Conservation (phyloP, 2,329 filamentous ascomycete species). For the Phoma sp. region DNA sequence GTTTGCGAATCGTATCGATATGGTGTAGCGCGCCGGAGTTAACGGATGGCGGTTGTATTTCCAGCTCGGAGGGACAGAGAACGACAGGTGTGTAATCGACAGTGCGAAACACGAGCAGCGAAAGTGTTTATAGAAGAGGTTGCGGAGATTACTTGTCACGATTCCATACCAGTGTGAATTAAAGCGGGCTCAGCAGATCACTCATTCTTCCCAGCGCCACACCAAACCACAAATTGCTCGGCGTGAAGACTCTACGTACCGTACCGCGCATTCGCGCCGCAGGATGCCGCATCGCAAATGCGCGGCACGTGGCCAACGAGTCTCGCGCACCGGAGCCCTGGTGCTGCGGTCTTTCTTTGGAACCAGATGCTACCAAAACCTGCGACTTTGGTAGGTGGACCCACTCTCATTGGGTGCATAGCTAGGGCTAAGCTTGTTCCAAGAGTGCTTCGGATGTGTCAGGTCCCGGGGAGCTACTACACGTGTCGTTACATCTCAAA, state of each 20-base stretch:
- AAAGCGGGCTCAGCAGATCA: conserved; percentile 14
- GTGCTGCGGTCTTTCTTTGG: conserved; percentile 10
- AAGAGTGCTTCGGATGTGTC: conserved; percentile 43
- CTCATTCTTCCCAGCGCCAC: conserved; percentile 7
- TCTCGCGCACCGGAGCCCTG: conserved; percentile 3
- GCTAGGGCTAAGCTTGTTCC: conserved; percentile 43
- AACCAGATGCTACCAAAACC: conserved; percentile 1
- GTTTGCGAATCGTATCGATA: conserved; percentile 12
- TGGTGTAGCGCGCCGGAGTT: conserved; percentile 18
- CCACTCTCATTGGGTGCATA: conserved; percentile 28
- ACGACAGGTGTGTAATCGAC: background rate
- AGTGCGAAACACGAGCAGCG: background rate
- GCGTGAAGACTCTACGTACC: conserved; percentile 14
- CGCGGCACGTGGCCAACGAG: conserved; percentile 6
- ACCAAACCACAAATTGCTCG: conserved; percentile 13
- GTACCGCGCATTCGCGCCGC: conserved; percentile 13
- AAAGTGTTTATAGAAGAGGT: no score
- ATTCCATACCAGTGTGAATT: conserved; percentile 3
- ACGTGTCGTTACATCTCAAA: conserved; percentile 30
- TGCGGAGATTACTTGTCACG: conserved; percentile 9
- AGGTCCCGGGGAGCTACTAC: conserved; percentile 44
- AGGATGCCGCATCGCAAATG: conserved; percentile 4
- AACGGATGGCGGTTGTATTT: conserved; percentile 8
- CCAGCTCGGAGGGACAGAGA: conserved; percentile 12
- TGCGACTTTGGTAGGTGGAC: conserved; percentile 10